Evolutionary conservation across 352 stramenopile species (phyloP).

Genomic region (Phytopythium cucurbitacearum): DNA sequence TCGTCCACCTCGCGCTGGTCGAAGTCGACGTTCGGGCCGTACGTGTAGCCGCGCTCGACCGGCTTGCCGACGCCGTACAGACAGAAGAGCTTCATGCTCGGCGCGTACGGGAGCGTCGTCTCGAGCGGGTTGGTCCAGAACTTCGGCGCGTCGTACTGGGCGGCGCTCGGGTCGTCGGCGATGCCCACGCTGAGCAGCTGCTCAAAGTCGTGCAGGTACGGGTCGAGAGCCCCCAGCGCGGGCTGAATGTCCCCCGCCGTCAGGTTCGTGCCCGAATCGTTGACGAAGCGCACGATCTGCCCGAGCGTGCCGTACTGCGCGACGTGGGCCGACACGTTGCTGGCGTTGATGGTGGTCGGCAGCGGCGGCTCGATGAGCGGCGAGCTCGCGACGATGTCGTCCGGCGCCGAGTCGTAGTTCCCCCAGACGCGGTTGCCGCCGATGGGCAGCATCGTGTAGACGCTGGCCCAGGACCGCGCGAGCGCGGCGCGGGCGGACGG

Average conservation of each 20-base stretch:
- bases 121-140: constrained; percentile 89
- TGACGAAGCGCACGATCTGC: constrained; percentile 49
- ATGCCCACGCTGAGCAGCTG: constrained; percentile 41
- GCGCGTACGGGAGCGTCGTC: constrained; percentile 84
- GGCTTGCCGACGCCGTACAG: constrained; percentile 92
- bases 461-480: constrained; percentile 69
- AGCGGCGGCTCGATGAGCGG: constrained; percentile 27
- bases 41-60: constrained; percentile 84
- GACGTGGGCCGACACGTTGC: constrained; percentile 39
- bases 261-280: constrained; percentile 47
- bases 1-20: constrained; percentile 28
- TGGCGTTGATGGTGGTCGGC: constrained; percentile 22
- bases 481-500: constrained; percentile 47
- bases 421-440: constrained; percentile 91
- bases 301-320: constrained; percentile 42
- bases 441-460: constrained; percentile 92
- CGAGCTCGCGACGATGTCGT: constrained; percentile 62
- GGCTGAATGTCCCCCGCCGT: constrained; percentile 45
- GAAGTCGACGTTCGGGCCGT: constrained; percentile 41
- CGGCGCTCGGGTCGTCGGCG: constrained; percentile 34
- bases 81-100: constrained; percentile 93
- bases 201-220: constrained; percentile 37
- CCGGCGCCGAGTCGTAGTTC: constrained; percentile 35
- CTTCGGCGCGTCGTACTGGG: constrained; percentile 52
- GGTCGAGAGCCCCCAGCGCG: constrained; percentile 40